Conservation (phyloP, 2,329 filamentous ascomycete genomes). For the Teratosphaeria destructans region DNA sequence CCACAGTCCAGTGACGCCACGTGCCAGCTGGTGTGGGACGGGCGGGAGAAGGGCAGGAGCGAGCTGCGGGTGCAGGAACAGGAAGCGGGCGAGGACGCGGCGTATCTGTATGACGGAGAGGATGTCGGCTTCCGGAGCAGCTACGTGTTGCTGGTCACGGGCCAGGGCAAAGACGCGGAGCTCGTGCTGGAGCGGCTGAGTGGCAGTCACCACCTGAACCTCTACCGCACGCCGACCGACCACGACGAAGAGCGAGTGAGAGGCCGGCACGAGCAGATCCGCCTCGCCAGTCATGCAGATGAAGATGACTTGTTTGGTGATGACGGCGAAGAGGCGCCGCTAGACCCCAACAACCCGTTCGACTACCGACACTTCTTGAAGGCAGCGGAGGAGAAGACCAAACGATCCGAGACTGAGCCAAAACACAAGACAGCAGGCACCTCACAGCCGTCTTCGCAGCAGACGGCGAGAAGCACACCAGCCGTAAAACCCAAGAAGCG, state of each 20-base stretch:
- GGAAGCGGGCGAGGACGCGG: constrained; percentile 18
- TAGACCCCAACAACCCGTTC: constrained; percentile 37
- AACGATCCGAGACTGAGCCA: constrained; percentile 15
- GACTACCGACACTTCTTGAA: constrained; percentile 40
- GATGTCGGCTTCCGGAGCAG: constrained; percentile 49
- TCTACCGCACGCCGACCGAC: neutral
- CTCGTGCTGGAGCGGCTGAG: constrained; percentile 60
- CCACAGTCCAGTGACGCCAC: constrained; percentile 7
- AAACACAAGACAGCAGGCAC: constrained; percentile 11
- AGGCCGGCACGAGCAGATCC: neutral
- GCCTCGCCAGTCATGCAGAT: constrained; percentile 22
- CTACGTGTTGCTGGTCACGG: constrained; percentile 46
- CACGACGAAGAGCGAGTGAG: neutral
- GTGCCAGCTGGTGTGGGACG: neutral
- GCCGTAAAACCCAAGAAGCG: constrained; percentile 5
- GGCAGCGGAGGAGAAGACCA: neutral
- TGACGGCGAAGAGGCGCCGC: constrained; percentile 26
- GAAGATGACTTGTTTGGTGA: constrained; percentile 21
- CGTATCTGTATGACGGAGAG: constrained; percentile 30
- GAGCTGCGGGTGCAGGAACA: constrained; percentile 8
- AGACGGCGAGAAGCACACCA: constrained; percentile 8
- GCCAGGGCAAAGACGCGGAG: constrained; percentile 16
- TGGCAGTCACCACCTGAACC: constrained; percentile 53
- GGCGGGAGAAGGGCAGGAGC: neutral
- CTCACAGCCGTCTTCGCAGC: neutral